phyloP scores from a whole-genome alignment of 495 filamentous ascomycete species.

The Entonaema liquescens region DNA sequence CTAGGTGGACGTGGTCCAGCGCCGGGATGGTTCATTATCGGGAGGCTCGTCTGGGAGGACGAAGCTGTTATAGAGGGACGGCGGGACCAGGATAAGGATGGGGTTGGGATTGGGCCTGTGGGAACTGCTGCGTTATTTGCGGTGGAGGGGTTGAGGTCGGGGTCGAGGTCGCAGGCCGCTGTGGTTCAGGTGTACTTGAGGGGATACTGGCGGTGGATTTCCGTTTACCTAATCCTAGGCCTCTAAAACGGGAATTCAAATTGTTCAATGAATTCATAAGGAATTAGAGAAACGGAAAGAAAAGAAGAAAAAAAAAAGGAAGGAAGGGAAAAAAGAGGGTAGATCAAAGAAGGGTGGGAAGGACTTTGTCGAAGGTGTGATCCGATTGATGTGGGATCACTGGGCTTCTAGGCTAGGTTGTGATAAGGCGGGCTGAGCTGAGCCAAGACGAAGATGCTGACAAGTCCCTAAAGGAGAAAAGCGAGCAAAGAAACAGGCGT shows the following conservation, averaged over 20 bases:
- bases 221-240: conserved; percentile 66
- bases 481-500: conserved; percentile 2
- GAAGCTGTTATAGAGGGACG: conserved; percentile 53
- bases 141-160: conserved; percentile 53
- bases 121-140: conserved; percentile 55
- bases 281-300: conserved; percentile 45
- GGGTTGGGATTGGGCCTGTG: conserved; percentile 43
- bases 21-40: conserved; percentile 65
- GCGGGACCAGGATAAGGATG: conserved; percentile 53
- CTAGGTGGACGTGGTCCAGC: conserved; percentile 73
- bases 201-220: conserved; percentile 61
- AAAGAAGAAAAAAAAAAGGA: conserved; percentile 40
- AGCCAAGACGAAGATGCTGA: conserved; percentile 31
- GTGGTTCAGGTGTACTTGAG: conserved; percentile 44
- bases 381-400: conserved; percentile 29
- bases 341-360: conserved; percentile 26
- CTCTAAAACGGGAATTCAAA: conserved; percentile 68
- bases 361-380: conserved; percentile 26
- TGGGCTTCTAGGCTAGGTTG: conserved; percentile 19
- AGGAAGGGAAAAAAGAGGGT: conserved; percentile 31
- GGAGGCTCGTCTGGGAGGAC: conserved; percentile 61
- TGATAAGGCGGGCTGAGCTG: conserved; percentile 37
- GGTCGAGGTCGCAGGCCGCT: conserved; percentile 52
- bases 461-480: conserved; percentile 16
- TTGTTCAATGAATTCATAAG: conserved; percentile 72